Base-by-base conservation (phyloP, 208 protist species). In the Leishmania guyanensis region DNA sequence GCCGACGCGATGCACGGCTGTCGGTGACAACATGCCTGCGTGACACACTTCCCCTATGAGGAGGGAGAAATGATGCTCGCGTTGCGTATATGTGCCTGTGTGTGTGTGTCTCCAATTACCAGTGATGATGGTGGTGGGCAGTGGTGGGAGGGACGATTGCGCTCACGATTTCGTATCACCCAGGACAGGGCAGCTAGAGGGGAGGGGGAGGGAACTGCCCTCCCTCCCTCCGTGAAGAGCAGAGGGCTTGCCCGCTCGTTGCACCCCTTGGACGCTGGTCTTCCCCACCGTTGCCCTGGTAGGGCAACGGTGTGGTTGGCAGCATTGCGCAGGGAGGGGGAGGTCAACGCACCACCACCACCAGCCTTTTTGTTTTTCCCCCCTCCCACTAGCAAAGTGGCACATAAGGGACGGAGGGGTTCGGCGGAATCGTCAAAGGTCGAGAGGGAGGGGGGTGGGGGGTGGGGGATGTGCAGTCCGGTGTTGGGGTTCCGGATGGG, bases 1-100 rank as follows among this genome's bases (percentile, higher is more conserved):
- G 46, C 91, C 91, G 75, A 90, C 87, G 66, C 88, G 82, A 48
- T 78, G 80, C 46, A 77, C 74, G 29, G 82, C 39, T n/a, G 89
- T 92, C 53, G 29, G 50, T 0, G 81, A 80, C 36, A 94, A 77
- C 87, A 91, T 90, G 29, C 29, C 33, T 58, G 5, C 12, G 20
- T 53, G 48, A 8, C 39, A 73, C 46, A 20, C 69, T 48, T 12
- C n/a, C 46, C 46, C 33, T 26, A 9, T 9, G 22, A 39, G 36
- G 65, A 22, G 17, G 39, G 33, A 46, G 65, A 69, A 26, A 71
- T 71, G 39, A 43, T 39, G 26, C 48, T 5, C 22, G 39, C 20
- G 33, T 50, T 71, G 66, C 20, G 39, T 53, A 48, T 54, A 48
- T 43, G 70, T 53, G 46, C 4, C 9, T 58, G 33, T 71, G 60